phyloP scores from a whole-genome alignment of 2,329 filamentous ascomycete species.

The Ascomycota sp. region DNA sequence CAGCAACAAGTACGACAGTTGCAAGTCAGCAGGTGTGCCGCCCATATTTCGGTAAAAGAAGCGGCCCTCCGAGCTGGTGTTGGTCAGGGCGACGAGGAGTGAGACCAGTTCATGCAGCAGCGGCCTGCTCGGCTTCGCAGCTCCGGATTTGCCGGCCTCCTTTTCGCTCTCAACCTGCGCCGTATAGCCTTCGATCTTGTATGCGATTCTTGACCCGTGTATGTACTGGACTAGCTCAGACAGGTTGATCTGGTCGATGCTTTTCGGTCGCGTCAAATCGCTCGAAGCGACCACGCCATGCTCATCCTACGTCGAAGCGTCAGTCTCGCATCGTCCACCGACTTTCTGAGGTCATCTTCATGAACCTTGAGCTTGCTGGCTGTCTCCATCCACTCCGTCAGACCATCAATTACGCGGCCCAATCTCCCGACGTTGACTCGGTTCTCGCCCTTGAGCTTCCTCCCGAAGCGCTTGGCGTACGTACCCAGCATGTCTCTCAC shows the following conservation, averaged over 20 bases:
- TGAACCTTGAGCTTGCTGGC: conserved; percentile 23
- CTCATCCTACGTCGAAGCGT: conserved; percentile 8
- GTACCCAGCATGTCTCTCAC: conserved; percentile 54
- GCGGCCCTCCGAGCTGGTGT: conserved; percentile 50
- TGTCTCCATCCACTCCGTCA: conserved; percentile 43
- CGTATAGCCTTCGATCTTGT: conserved; percentile 82
- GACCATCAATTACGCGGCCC: conserved; percentile 58
- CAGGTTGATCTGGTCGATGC: conserved; percentile 85
- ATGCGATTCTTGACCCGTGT: conserved; percentile 74
- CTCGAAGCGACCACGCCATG: conserved; percentile 51
- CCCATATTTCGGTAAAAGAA: conserved; percentile 36
- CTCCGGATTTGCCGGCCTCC: conserved; percentile 6
- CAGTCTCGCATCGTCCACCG: neutral
- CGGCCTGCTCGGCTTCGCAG: conserved; percentile 15
- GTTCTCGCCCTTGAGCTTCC: conserved; percentile 73
- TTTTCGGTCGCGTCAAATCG: conserved; percentile 57
- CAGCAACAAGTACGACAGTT: conserved; percentile 65
- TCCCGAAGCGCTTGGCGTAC: conserved; percentile 75
- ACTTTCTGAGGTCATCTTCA: neutral
- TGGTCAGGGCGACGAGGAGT: conserved; percentile 63
- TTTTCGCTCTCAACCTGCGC: conserved; percentile 33
- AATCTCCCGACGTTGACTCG: conserved; percentile 77
- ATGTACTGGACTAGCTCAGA: conserved; percentile 75
- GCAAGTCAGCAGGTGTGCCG: conserved; percentile 21
- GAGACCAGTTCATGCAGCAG: conserved; percentile 32